Evolutionary conservation across 2,329 filamentous ascomycete species (phyloP).

Genomic region (Samsoniella hepiali): DNA sequence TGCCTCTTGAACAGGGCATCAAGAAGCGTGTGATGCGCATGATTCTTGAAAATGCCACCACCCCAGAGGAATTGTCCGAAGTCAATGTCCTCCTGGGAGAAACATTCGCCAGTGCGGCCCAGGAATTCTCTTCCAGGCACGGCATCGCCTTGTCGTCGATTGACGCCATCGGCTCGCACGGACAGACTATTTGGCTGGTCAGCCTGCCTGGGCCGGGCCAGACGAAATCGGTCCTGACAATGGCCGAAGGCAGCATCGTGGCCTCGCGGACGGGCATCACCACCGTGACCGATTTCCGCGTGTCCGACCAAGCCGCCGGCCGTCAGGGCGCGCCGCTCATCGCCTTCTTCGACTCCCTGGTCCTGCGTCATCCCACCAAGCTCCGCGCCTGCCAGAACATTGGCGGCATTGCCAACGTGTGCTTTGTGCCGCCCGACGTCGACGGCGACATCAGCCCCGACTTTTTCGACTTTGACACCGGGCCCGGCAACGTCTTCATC

Average conservation of each 20-base stretch:
- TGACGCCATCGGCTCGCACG: slow-evolving; percentile 55
- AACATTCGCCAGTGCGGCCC: slow-evolving; percentile 51
- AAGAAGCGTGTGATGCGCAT: slow-evolving; percentile 57
- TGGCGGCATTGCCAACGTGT: slow-evolving; percentile 59
- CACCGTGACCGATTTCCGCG: slow-evolving; percentile 55
- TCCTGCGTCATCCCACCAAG: slow-evolving; percentile 55
- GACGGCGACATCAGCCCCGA: slow-evolving; percentile 28
- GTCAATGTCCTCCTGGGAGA: slow-evolving; percentile 57
- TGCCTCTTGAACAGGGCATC: slow-evolving; percentile 50
- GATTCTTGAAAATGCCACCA: slow-evolving; percentile 52
- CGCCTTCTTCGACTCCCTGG: slow-evolving; percentile 53
- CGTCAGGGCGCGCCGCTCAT: slow-evolving; percentile 54
- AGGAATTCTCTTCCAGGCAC: slow-evolving; percentile 46
- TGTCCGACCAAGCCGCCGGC: slow-evolving; percentile 51
- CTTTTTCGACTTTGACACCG: slow-evolving; percentile 51
- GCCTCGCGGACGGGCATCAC: slow-evolving; percentile 55
- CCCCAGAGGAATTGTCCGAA: slow-evolving; percentile 51
- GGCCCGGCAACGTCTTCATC: slow-evolving; percentile 55
- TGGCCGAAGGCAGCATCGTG: slow-evolving; percentile 56
- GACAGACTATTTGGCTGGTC: slow-evolving; percentile 56
- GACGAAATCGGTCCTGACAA: slow-evolving; percentile 47
- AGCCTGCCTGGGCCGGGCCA: slow-evolving; percentile 49
- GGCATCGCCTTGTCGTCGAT: slow-evolving; percentile 43
- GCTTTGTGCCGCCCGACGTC: slow-evolving; percentile 52
- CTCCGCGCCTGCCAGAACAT: slow-evolving; percentile 60